Evolutionary conservation across 345 rosid genomes (phyloP).

Genomic region (Geranium rotundifolium): DNA sequence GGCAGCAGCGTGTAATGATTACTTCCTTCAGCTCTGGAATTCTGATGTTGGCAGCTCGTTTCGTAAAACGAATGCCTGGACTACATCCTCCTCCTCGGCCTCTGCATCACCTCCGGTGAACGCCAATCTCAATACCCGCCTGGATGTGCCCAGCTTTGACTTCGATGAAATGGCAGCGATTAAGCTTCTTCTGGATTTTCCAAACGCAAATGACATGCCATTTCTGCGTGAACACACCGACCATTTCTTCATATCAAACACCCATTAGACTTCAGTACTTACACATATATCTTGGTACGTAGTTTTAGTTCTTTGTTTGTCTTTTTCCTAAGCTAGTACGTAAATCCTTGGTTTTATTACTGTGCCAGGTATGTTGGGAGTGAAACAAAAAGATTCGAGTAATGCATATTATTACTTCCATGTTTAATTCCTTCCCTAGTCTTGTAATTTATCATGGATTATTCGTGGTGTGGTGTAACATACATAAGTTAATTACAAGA

Average conservation of each 20-base stretch:
- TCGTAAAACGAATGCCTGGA: constrained; percentile 21
- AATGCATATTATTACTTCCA: too few relatives aligned
- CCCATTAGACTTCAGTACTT: neutral
- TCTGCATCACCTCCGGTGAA: constrained; percentile 35
- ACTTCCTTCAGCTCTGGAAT: constrained; percentile 80
- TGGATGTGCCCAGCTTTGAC: constrained; percentile 20
- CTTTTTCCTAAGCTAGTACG: too few relatives aligned
- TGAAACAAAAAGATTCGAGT: too few relatives aligned
- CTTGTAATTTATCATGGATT: too few relatives aligned
- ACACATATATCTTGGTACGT: too few relatives aligned
- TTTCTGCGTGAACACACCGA: constrained; percentile 54
- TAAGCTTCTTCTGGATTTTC: constrained; percentile 74
- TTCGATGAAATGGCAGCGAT: constrained; percentile 64
- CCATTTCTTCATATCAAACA: neutral
- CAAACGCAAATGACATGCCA: constrained; percentile 85
- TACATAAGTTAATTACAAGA: too few relatives aligned
- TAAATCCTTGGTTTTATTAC: too few relatives aligned
- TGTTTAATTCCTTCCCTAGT: too few relatives aligned
- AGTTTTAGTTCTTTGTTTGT: too few relatives aligned
- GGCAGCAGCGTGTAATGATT: constrained; percentile 31
- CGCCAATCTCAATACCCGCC: too few relatives aligned
- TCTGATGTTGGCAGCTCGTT: constrained; percentile 82
- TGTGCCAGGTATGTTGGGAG: too few relatives aligned
- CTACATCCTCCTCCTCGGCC: constrained; percentile 38
- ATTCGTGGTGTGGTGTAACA: too few relatives aligned